Evolutionary conservation across 495 filamentous ascomycete species (phyloP), one percentile per base, ranked within the genome.

Genomic region (Penicillium paxilli): DNA sequence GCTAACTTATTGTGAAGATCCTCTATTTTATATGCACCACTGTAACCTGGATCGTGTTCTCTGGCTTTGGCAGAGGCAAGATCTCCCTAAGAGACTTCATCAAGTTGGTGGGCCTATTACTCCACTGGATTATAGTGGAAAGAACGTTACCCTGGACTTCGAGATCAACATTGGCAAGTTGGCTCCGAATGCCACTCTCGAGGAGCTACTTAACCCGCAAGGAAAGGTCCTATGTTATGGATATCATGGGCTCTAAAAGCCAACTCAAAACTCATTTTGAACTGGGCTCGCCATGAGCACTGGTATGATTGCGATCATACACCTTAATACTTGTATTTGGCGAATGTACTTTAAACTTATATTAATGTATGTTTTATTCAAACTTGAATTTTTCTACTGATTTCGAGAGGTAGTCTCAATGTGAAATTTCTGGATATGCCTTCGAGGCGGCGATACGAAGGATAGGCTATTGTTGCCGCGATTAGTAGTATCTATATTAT

Each of bases 11-110:
- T 9, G 17, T 17, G 33, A 25, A 59, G 80, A 84, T 59, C 80
- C 80, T 1, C 57, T 83, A 6, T 82, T 82, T 63, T 83, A 74
- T 51, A 72, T 83, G 35, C 80, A 83, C 55, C 78, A 82, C 52
- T 69, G 68, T 12, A 68, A 80, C 26, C 59, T 83, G 0, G 80
- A 83, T 57, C 71, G 80, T 1, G 46, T 83, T 5, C 80, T 79
- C 72, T 83, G 78, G 79, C 60, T 73, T 35, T 84, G 80, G 82
- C 79, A 83, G 59, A 71, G 78, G 58, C 59, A 72, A 25, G 64
- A 77, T 55, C 62, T 58, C 9, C 44, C 38, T 1, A 21, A 33
- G n/a, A 54, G 58, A 24, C 45, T 55, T 10, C 62, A 59, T 25
- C 45, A 65, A 26, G 62, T 65, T 25, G 58, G 62, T 1, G 62